A percentile compares a stretch with the other conserved stretches of the same genome.
Evolutionary conservation across 1,284 basidiomycete genomes (phyloP).

Genomic region (Amylostereum areolatum): DNA sequence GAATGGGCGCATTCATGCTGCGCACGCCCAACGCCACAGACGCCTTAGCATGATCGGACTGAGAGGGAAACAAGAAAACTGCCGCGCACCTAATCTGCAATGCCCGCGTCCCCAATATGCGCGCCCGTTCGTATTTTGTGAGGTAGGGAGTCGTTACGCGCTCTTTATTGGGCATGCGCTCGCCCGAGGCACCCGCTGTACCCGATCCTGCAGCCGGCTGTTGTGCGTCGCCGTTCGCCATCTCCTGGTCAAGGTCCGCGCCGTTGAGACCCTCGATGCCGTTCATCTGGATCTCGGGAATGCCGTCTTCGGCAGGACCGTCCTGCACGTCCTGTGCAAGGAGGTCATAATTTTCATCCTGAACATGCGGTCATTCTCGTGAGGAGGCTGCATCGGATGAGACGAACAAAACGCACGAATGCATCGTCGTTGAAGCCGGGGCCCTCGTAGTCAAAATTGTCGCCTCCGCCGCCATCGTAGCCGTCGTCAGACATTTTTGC

Average conservation of each 20-base stretch:
- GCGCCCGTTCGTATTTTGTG: slow-evolving; percentile 98
- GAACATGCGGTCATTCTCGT: slow-evolving; percentile 7
- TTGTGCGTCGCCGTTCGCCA: slow-evolving; percentile 46
- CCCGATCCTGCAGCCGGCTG: slow-evolving; percentile 25
- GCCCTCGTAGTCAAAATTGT: slow-evolving; percentile 67
- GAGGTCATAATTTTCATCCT: slow-evolving; percentile 71
- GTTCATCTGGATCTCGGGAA: slow-evolving; percentile 43
- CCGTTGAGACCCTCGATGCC: slow-evolving; percentile 44
- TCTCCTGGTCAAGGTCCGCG: slow-evolving; percentile 52
- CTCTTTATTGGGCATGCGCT: slow-evolving; percentile 85
- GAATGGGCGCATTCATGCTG: slow-evolving; percentile 96
- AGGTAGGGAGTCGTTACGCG: slow-evolving; percentile 96
- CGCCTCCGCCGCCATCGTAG: slow-evolving; percentile 59
- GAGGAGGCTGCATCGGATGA: slow-evolving; percentile 6
- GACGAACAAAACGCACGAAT: slow-evolving; percentile 44
- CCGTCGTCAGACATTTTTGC: slow-evolving; percentile 72
- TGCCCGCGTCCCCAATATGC: slow-evolving; percentile 98
- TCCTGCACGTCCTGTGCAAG: slow-evolving; percentile 44
- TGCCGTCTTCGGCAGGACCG: slow-evolving; percentile 36
- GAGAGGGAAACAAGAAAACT: slow-evolving; percentile 9
- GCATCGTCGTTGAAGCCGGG: slow-evolving; percentile 53
- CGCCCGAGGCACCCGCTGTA: slow-evolving; percentile 48
- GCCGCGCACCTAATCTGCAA: slow-evolving; percentile 88
- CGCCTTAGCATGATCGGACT: slow-evolving; percentile 4
- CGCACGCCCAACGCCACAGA: not conserved